Conservation (phyloP, 192 early-diverging fungal genomes). For the Backusella tuberculispora region DNA sequence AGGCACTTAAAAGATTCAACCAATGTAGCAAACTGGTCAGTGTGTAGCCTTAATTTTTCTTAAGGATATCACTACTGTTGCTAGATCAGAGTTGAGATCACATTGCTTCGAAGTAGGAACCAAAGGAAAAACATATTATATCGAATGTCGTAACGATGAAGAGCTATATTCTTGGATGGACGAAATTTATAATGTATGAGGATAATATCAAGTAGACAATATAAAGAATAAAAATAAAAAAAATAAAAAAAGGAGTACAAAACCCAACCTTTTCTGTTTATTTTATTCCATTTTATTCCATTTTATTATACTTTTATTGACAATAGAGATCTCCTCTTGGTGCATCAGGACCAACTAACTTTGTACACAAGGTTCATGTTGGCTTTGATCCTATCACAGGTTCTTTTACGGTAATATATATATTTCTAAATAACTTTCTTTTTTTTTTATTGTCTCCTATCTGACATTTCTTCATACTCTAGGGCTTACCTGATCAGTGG, state of each 20-base stretch:
- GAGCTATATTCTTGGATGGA: constrained; percentile 99
- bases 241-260: background rate
- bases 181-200: constrained; percentile 85
- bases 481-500: constrained; percentile 97
- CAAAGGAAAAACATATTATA: constrained; percentile 87
- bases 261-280: background rate
- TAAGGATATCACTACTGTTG: constrained; percentile 89
- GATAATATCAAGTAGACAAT: constrained; percentile 10
- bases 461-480: constrained; percentile 11
- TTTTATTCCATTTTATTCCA: constrained; percentile 7
- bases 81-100: constrained; percentile 83
- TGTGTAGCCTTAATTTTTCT: constrained; percentile 87
- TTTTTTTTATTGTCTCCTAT: background rate
- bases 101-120: constrained; percentile 96
- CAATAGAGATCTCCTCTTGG: constrained; percentile 70
- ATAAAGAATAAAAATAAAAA: background rate
- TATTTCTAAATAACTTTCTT: constrained; percentile 1
- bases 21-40: constrained; percentile 78
- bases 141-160: constrained; percentile 94
- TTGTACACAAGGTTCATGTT: constrained; percentile 84
- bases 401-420: constrained; percentile 56
- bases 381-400: constrained; percentile 68
- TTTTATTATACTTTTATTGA: background rate
- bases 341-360: constrained; percentile 82
- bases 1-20: background rate